Conservation (phyloP, 2,329 filamentous ascomycete species). For the Talaromyces sp. region DNA sequence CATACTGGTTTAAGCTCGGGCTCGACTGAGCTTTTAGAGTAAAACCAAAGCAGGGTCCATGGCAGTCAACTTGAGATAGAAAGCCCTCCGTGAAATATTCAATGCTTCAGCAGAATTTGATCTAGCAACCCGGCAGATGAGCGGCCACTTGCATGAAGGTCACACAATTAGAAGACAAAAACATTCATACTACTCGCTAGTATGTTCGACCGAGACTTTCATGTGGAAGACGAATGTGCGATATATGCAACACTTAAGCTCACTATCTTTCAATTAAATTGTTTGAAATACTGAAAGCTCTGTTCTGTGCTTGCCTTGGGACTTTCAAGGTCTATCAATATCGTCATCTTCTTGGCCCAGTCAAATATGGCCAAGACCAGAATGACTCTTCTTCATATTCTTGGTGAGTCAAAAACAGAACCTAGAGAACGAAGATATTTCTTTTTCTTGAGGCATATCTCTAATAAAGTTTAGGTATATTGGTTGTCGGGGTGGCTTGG, state of each 20-base stretch:
- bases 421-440: too few relatives aligned
- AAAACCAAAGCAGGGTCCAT: not conserved
- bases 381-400: not conserved
- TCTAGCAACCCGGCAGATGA: not conserved
- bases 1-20: not conserved
- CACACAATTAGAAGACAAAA: slow-evolving; percentile 4
- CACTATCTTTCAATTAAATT: not conserved
- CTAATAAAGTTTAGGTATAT: not conserved
- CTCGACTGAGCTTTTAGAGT: not conserved
- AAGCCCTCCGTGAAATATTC: too few relatives aligned
- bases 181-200: not conserved
- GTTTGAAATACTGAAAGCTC: too few relatives aligned
- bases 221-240: slow-evolving; percentile 2
- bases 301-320: too few relatives aligned
- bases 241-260: not conserved
- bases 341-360: not conserved
- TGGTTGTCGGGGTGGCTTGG: not conserved
- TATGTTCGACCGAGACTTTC: not conserved
- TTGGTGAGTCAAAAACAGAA: not conserved
- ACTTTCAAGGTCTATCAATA: not conserved
- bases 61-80: not conserved
- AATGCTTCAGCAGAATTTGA: not conserved
- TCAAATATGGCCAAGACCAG: slow-evolving; percentile 9
- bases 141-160: slow-evolving; percentile 9
- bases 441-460: not conserved